Base-by-base conservation (phyloP, 2,329 filamentous ascomycete species). In the Chaetothyriales sp. region DNA sequence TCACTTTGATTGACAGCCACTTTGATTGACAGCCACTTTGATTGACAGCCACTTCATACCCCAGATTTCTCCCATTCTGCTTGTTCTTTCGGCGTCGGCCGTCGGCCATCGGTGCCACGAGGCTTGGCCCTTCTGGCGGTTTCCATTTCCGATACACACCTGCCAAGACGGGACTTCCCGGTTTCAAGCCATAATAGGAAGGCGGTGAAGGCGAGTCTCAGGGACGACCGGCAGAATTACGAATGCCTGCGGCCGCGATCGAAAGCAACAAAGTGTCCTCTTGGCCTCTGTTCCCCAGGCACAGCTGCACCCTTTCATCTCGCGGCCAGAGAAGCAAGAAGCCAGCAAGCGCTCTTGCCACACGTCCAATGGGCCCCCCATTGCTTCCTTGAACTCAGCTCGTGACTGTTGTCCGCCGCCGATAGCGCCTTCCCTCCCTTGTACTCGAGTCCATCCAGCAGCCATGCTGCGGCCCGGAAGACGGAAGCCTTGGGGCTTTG, bases 381-480 rank as follows among this genome's bases (percentile, higher is more conserved):
- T 15, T 40, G 10, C 33, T 40, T 13, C 15, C 10, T 40, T 40
- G 33, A 40, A 15, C 33, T 15, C 33, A 13, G 15, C 33, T 15
- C 33, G 33, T 40, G 33, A 10, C 33, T 15, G 10, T 13, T 15
- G 10, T 40, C 33, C 33, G 15, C 13, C 10, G 33, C 10, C 10
- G 7, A 33, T 33, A 33, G 4, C 29, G 9, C 9, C 29, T 33
- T 33, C 29, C 29, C 29, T 9, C 7, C 2, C 29, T 13, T 33
- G 33, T 13, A 15, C 33, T 40, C 33, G 10, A 40, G 15, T 33
- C 29, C 29, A 40, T 40, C 64, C 57, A 69, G 67, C 73, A 48
- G 70, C 62, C 3, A 75, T 75, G 73, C 66, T 69, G 56, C 70
- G 70, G 8, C 70, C 71, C 51, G 72, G 73, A 54, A 62, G 63